Percentiles rank a stretch among this genome's conserved stretches.
Conservation (phyloP, 1,284 basidiomycete genomes). For the Microbotryum lychnidis-dioicae region DNA sequence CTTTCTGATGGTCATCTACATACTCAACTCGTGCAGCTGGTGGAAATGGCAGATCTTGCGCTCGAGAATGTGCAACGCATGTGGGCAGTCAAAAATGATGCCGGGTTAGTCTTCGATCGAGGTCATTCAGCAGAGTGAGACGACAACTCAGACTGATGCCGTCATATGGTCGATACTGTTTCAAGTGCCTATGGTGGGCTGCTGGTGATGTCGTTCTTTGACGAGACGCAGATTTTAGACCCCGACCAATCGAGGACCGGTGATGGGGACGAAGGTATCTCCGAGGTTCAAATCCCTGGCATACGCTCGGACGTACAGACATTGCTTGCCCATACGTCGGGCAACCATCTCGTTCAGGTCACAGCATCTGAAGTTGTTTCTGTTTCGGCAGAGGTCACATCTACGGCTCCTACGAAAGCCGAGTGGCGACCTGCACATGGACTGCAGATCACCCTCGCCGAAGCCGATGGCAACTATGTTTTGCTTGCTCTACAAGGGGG, state of each 20-base stretch:
- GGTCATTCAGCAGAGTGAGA: too few species aligned
- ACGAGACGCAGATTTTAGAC: constrained; percentile 35
- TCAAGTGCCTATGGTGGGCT: constrained; percentile 40
- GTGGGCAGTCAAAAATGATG: too few species aligned
- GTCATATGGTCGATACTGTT: too few species aligned
- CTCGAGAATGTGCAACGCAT: too few species aligned
- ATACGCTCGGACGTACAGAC: constrained; percentile 53
- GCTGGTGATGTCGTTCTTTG: constrained; percentile 46
- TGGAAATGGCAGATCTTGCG: too few species aligned
- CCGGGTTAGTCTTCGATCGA: too few species aligned
- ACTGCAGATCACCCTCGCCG: constrained; percentile 57
- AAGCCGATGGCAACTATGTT: constrained; percentile 57
- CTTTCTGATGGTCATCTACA: too few species aligned
- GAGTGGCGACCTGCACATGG: background rate
- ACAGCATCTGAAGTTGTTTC: constrained; percentile 43
- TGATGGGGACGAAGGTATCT: constrained; percentile 27
- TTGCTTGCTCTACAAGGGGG: constrained; percentile 58
- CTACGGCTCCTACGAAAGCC: too few species aligned
- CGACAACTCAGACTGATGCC: too few species aligned
- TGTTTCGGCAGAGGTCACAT: constrained; percentile 7
- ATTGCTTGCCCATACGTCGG: constrained; percentile 47
- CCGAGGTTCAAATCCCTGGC: constrained; percentile 38
- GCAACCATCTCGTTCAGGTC: constrained; percentile 58
- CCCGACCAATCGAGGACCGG: constrained; percentile 34
- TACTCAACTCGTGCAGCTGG: too few species aligned